These are phyloP conservation scores for Aspergillus egyptiacus DNA, from an alignment of 495 filamentous ascomycete genomes.

Conservation along the genomic window DNA sequence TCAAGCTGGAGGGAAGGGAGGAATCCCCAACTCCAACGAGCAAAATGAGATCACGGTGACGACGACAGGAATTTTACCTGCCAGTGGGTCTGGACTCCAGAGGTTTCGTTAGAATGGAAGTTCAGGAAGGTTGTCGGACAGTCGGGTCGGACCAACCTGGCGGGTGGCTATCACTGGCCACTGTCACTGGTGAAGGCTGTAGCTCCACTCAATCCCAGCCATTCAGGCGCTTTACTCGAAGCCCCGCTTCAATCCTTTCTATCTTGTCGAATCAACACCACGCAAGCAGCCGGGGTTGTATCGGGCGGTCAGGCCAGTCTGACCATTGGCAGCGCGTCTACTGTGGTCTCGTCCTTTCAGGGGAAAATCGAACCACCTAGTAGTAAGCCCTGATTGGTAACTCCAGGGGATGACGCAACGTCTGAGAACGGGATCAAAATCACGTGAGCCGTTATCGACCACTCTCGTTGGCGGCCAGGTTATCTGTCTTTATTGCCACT, in stretches of 20 bases:
- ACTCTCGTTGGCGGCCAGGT: slow-evolving; percentile 10
- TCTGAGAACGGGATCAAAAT: slow-evolving; percentile 8
- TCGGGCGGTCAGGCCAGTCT: slow-evolving; percentile 11
- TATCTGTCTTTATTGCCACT: slow-evolving; percentile 18
- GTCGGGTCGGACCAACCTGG: slow-evolving; percentile 24
- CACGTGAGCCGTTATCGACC: slow-evolving; percentile 14
- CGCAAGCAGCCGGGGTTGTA: slow-evolving; percentile 3
- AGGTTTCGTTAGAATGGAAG: too few relatives aligned
- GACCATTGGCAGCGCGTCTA: not conserved
- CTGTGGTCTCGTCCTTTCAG: slow-evolving; percentile 6
- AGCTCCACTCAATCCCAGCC: slow-evolving; percentile 15
- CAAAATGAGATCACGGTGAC: slow-evolving; percentile 39
- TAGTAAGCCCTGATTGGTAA: slow-evolving; percentile 17
- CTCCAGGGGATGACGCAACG: slow-evolving; percentile 20
- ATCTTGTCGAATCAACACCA: slow-evolving; percentile 7
- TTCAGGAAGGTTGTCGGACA: slow-evolving; percentile 12
- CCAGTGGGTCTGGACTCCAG: slow-evolving; percentile 4
- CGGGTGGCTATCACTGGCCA: slow-evolving; percentile 17
- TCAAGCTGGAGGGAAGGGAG: slow-evolving; percentile 1
- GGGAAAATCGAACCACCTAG: slow-evolving; percentile 13
- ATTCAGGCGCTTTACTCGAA: slow-evolving; percentile 23
- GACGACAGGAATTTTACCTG: slow-evolving; percentile 31
- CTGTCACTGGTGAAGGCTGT: slow-evolving; percentile 19
- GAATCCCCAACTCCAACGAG: too few relatives aligned
- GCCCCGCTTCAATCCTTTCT: slow-evolving; percentile 7